Conservation (phyloP, 1,284 basidiomycete genomes). For the Gomphus sp. region DNA sequence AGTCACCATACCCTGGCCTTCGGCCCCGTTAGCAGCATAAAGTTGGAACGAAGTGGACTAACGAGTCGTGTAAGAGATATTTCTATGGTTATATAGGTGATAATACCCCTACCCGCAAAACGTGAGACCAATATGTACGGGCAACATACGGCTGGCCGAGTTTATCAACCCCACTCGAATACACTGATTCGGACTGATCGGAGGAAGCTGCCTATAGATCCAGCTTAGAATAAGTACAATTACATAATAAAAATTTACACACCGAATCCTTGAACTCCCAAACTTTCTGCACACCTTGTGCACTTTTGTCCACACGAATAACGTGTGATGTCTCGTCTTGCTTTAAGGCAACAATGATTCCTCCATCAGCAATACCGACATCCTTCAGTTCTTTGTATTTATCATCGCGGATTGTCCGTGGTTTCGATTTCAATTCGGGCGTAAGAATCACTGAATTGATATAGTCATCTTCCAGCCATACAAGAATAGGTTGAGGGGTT, state of each 20-base stretch:
- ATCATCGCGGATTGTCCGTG: conserved; percentile 31
- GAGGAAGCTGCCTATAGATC: conserved; percentile 3
- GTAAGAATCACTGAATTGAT: conserved; percentile 46
- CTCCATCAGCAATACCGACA: conserved; percentile 38
- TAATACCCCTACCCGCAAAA: conserved; percentile 39
- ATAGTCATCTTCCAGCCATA: conserved; percentile 57
- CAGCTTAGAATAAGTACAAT: conserved; percentile 3
- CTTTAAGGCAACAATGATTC: conserved; percentile 43
- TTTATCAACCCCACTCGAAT: conserved; percentile 51
- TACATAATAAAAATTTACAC: conserved; percentile 18
- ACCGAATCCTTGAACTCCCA: conserved; percentile 57
- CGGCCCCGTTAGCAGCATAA: conserved; percentile 43
- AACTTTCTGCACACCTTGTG: conserved; percentile 31
- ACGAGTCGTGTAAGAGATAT: not conserved
- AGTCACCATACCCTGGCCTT: conserved; percentile 48
- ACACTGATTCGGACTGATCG: conserved; percentile 37
- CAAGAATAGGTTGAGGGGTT: conserved; percentile 17
- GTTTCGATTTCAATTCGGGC: conserved; percentile 43
- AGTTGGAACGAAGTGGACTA: conserved; percentile 48
- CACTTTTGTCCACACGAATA: conserved; percentile 36
- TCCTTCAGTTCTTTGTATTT: conserved; percentile 44
- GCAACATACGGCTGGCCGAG: conserved; percentile 54
- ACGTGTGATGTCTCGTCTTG: conserved; percentile 44
- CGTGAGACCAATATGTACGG: conserved; percentile 66
- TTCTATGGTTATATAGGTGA: not conserved